Evolutionary conservation across 192 early-diverging fungal species (phyloP), one percentile per base, ranked within the genome.

Genomic region (Rhizophagus clarus): DNA sequence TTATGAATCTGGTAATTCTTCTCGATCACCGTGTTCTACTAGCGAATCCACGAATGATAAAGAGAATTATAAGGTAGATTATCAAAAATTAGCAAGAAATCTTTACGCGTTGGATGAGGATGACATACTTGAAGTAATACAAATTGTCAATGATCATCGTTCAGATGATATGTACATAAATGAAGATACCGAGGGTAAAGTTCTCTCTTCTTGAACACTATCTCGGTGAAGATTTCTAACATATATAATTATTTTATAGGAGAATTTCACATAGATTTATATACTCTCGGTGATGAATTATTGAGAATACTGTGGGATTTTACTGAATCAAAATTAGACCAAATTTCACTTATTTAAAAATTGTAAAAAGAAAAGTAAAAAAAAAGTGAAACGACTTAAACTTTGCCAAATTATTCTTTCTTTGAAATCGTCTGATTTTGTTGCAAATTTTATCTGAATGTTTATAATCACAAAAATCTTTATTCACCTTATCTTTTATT

Each of bases 151-250:
- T 34, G 77, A 79, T 14, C 79, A 86, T 61, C 81, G 82, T 29
- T 84, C 85, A 9, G 32, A 61, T 20, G 81, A 86, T 26, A 86
- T 84, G 85, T 86, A 86, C 56, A 82, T 86, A 29, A 82, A 82
- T 37, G 85, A 86, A 26, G 83, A 84, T 20, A 82, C 76, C 31
- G 85, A 86, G 74, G 85, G 85, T 86, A 84, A 76, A 31, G 7
- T 14, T 56, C 37, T 40, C 7, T 42, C 22, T 63, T 22, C 20
- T n/a, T 5, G 28, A 62, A 0, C 31, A n/a, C 5, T 12, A 79
- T 15, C 24, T 69, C n/a, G 10, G n/a, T 29, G 14, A 56, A n/a
- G 28, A 12, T 56, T 31, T 28, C n/a, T 67, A n/a, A 56, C 20
- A 61, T 66, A 15, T 20, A 26, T 49, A 15, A n/a, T 42, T n/a